Evolutionary conservation across 371 early-diverging fungal genomes (phyloP).

Genomic region (Coemansia sp.): DNA sequence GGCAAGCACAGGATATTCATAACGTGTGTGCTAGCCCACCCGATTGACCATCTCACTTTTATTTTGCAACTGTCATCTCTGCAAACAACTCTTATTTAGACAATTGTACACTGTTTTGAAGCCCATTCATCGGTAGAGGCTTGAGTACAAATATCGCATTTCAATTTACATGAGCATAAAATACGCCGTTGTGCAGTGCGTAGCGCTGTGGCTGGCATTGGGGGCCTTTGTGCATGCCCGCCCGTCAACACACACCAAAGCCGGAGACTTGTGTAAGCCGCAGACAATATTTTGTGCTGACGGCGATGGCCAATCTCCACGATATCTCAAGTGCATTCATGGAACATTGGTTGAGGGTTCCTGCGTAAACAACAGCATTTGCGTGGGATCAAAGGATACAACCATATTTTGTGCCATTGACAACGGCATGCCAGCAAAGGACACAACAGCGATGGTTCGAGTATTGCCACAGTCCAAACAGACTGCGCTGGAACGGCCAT

Average conservation of each 20-base stretch:
- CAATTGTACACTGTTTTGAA: not conserved
- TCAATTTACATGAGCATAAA: conserved; percentile 1
- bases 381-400: conserved; percentile 42
- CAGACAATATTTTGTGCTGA: conserved; percentile 44
- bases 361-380: conserved; percentile 25
- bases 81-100: not conserved
- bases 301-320: conserved; percentile 38
- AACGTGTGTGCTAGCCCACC: not conserved
- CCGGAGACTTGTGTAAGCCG: conserved; percentile 26
- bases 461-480: not conserved
- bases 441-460: conserved; percentile 11
- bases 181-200: conserved; percentile 1
- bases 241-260: conserved; percentile 10
- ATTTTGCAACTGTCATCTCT: not conserved
- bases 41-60: not conserved
- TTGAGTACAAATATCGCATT: not conserved
- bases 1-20: not conserved
- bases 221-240: conserved; percentile 13
- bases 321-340: conserved; percentile 38
- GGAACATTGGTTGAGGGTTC: conserved; percentile 25
- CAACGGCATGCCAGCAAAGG: not conserved
- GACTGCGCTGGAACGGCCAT: not conserved
- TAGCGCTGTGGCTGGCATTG: conserved; percentile 15
- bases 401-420: conserved; percentile 37
- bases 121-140: conserved; percentile 2